Evolutionary conservation across 305 asterid species (phyloP).

Genomic region (Fraxinus greggii): DNA sequence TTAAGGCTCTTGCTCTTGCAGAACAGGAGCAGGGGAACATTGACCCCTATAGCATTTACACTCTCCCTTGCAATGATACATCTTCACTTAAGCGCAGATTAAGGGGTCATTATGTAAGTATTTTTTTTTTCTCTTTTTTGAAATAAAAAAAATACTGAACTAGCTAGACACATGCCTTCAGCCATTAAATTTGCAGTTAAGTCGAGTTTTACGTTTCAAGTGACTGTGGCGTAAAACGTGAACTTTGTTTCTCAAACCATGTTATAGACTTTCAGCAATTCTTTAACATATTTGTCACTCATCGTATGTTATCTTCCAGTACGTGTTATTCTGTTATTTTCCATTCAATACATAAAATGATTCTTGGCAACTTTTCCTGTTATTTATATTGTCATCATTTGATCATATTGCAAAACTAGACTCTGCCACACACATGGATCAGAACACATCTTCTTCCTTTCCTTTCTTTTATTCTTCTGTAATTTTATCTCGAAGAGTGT

Average conservation of each 20-base stretch:
- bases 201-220: background rate
- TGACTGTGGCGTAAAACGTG: background rate
- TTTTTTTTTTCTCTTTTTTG: background rate
- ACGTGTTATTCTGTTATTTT: background rate
- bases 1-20: conserved; percentile 50
- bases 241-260: background rate
- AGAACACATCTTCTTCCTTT: background rate
- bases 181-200: background rate
- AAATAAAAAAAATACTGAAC: background rate
- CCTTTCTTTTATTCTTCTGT: background rate
- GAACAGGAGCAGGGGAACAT: conserved; percentile 75
- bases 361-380: background rate
- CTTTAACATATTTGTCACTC: background rate
- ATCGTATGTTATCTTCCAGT: background rate
- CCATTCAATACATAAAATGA: background rate
- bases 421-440: background rate
- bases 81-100: conserved; percentile 52
- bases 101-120: conserved; percentile 84
- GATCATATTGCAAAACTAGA: background rate
- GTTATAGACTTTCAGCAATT: background rate
- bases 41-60: conserved; percentile 85
- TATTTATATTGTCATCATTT: background rate
- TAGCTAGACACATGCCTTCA: background rate
- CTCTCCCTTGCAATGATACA: conserved; percentile 62
- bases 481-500: background rate